phyloP scores from a whole-genome alignment of 176 grass and related monocot genomes.

The Metroxylon sagu region DNA sequence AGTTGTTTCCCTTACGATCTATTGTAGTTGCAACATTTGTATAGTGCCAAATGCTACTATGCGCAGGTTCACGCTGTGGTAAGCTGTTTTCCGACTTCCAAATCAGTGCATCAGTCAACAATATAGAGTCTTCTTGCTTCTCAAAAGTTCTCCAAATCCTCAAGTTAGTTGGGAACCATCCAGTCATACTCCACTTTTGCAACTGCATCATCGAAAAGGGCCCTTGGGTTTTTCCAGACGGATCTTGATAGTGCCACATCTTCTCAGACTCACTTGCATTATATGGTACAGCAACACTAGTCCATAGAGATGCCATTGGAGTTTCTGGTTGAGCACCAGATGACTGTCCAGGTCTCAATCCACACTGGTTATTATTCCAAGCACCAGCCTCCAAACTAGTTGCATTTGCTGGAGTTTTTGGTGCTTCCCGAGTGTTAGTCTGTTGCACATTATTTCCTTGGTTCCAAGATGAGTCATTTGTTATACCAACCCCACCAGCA shows the following conservation, averaged over 20 bases:
- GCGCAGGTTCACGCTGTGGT: slow-evolving; percentile 47
- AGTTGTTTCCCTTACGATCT: slow-evolving; percentile 21
- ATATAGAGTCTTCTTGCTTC: slow-evolving; percentile 81
- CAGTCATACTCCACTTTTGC: slow-evolving; percentile 83
- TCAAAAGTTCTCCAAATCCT: slow-evolving; percentile 81
- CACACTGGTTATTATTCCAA: slow-evolving; percentile 19
- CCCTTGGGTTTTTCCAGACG: slow-evolving; percentile 81
- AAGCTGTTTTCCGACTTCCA: slow-evolving; percentile 82
- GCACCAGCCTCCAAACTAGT: slow-evolving; percentile 2
- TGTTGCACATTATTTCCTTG: slow-evolving; percentile 28
- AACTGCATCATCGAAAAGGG: slow-evolving; percentile 91
- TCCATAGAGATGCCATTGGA: slow-evolving; percentile 16
- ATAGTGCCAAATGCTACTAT: too few species aligned
- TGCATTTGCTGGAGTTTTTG: slow-evolving; percentile 5
- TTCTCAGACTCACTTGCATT: slow-evolving; percentile 67
- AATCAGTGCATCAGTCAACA: slow-evolving; percentile 70
- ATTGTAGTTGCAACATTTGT: slow-evolving; percentile 15
- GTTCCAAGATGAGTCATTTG: slow-evolving; percentile 29
- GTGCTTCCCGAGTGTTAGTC: slow-evolving; percentile 23
- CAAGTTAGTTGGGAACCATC: slow-evolving; percentile 75
- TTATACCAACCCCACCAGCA: slow-evolving; percentile 24
- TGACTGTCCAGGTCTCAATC: background rate
- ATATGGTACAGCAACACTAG: slow-evolving; percentile 19
- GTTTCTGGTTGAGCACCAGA: slow-evolving; percentile 26
- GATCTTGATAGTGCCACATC: slow-evolving; percentile 88